Evolutionary conservation across 2,329 filamentous ascomycete species (phyloP).

Genomic region (Fusarium illudens): DNA sequence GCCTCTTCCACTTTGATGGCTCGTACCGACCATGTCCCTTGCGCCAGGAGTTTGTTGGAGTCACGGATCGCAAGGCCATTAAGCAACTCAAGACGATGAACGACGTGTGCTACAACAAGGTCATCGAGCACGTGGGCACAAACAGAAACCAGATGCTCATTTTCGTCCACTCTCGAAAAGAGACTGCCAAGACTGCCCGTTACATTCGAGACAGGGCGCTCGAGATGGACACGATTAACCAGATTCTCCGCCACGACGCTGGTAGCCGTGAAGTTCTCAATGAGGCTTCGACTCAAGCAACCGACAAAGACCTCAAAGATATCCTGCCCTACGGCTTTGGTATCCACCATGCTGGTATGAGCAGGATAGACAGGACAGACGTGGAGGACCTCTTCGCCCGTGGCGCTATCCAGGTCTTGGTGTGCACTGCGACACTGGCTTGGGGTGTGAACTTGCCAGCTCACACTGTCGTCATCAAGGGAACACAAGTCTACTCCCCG

Average conservation of each 20-base stretch:
- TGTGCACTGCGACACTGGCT: slow-evolving; percentile 96
- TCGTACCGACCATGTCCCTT: slow-evolving; percentile 93
- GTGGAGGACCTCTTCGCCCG: slow-evolving; percentile 95
- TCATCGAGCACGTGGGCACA: slow-evolving; percentile 92
- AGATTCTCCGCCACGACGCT: slow-evolving; percentile 92
- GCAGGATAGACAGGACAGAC: slow-evolving; percentile 88
- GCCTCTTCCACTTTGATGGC: slow-evolving; percentile 95
- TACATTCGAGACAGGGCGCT: slow-evolving; percentile 96
- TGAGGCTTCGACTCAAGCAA: slow-evolving; percentile 82
- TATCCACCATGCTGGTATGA: slow-evolving; percentile 99
- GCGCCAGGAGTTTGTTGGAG: slow-evolving; percentile 95
- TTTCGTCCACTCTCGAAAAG: slow-evolving; percentile 97
- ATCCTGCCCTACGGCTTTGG: slow-evolving; percentile 95
- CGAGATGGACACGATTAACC: slow-evolving; percentile 96
- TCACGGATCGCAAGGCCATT: slow-evolving; percentile 97
- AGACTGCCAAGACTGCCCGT: slow-evolving; percentile 96
- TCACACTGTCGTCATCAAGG: slow-evolving; percentile 98
- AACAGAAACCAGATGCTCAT: slow-evolving; percentile 98
- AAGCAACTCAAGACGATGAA: slow-evolving; percentile 99
- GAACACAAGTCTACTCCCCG: slow-evolving; percentile 96
- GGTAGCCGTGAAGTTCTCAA: slow-evolving; percentile 88
- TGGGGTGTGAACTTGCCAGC: slow-evolving; percentile 99
- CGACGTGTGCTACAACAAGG: slow-evolving; percentile 97
- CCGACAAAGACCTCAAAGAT: slow-evolving; percentile 90
- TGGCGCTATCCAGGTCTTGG: slow-evolving; percentile 91